A percentile compares a stretch with the other conserved stretches of the same genome.
Evolutionary conservation across 179 eudicot species (phyloP).

Genomic region (Dionaea muscipula): DNA sequence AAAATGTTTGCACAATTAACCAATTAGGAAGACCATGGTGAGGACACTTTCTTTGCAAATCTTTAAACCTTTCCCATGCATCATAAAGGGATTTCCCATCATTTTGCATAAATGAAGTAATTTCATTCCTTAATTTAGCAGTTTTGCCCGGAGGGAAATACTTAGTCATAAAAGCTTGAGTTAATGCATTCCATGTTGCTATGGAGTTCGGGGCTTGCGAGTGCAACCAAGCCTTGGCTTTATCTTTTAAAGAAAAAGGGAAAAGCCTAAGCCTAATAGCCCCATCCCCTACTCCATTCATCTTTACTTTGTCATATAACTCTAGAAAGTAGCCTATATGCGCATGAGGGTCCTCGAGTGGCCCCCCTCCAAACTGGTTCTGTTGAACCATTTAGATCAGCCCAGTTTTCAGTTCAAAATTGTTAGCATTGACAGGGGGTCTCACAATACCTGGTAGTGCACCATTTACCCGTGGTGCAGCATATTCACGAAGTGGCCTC

Average conservation of each 20-base stretch:
- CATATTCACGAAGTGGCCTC: too few species aligned
- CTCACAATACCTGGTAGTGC: too few species aligned
- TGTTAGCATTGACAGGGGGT: too few species aligned
- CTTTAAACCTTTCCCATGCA: constrained; percentile 8
- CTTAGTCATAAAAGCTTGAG: not conserved
- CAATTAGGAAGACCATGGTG: not conserved
- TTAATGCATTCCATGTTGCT: not conserved
- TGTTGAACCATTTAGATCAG: not conserved
- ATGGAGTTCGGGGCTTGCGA: not conserved
- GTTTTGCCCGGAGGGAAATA: not conserved
- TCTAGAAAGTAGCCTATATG: not conserved
- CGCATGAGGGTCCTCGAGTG: not conserved
- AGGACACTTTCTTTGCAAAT: not conserved
- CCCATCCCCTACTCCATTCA: not conserved
- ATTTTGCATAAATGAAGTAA: not conserved
- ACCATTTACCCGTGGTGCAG: too few species aligned
- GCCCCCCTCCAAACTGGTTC: not conserved
- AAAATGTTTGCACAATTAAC: not conserved
- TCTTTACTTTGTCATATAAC: not conserved
- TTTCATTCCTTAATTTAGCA: not conserved
- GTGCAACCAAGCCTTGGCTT: too few species aligned
- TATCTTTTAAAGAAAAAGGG: not conserved
- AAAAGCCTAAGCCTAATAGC: not conserved
- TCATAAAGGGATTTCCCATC: constrained; percentile 1
- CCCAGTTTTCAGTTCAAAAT: too few species aligned